A percentile compares a stretch with the other conserved stretches of the same genome.
Conservation (phyloP, 306 rosid species). For the Lathyrus aphaca region DNA sequence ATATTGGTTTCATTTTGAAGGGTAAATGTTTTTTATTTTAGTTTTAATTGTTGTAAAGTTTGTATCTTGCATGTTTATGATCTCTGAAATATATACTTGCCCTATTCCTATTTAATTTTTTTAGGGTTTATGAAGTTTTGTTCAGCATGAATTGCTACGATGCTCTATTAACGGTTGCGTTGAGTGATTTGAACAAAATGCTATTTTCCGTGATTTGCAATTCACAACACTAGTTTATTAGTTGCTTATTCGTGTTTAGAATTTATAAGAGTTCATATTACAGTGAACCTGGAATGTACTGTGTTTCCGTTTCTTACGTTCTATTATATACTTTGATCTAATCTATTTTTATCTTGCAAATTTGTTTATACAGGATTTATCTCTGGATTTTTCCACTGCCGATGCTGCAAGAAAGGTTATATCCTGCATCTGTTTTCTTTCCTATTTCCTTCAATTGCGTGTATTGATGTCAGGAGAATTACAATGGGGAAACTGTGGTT, state of each 20-base stretch:
- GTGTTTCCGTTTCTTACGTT: not conserved
- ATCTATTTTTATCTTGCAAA: not conserved
- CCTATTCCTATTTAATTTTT: too few relatives aligned
- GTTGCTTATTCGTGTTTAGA: too few relatives aligned
- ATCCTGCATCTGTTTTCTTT: not conserved
- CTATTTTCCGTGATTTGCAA: too few relatives aligned
- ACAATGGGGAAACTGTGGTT: not conserved
- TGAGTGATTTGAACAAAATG: not conserved
- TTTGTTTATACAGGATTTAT: not conserved
- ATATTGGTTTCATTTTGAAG: too few relatives aligned
- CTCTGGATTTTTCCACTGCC: not conserved
- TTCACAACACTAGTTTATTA: not conserved
- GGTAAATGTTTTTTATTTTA: not conserved
- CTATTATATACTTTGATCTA: not conserved
- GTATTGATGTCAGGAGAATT: not conserved
- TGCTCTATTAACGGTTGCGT: too few relatives aligned
- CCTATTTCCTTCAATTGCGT: not conserved
- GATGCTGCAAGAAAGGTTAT: conserved; percentile 2
- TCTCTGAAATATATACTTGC: too few relatives aligned
- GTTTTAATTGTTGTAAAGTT: not conserved
- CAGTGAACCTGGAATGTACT: not conserved
- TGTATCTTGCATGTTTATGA: not conserved
- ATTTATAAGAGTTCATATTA: not conserved
- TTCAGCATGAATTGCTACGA: too few relatives aligned
- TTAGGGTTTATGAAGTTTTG: not conserved